Evolutionary conservation across 345 rosid species (phyloP).

Genomic region (Ceriops decandra): DNA sequence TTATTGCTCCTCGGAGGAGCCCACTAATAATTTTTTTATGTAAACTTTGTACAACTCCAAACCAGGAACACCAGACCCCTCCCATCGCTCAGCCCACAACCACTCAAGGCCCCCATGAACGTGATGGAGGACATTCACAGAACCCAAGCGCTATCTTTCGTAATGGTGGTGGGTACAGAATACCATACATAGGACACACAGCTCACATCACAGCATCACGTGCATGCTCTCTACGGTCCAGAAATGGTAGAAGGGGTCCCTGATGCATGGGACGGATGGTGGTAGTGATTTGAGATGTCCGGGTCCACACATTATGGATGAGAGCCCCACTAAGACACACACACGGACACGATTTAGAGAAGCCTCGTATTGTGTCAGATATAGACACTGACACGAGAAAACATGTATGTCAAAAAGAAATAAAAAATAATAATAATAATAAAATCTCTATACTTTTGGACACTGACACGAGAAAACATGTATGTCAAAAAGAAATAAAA

Average conservation of each 20-base stretch:
- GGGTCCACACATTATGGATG: background rate
- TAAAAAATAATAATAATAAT: too few relatives aligned
- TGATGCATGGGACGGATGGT: background rate
- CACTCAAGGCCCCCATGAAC: background rate
- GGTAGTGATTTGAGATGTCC: background rate
- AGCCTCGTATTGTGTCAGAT: too few relatives aligned
- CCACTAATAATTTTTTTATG: background rate
- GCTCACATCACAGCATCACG: conserved; percentile 11
- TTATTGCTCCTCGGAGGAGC: background rate
- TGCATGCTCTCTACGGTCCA: background rate
- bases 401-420: too few relatives aligned
- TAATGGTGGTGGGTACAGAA: background rate
- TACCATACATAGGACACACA: background rate
- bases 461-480: too few relatives aligned
- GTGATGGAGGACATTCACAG: background rate
- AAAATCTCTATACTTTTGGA: too few relatives aligned
- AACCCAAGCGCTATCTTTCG: background rate
- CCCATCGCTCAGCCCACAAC: background rate
- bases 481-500: too few relatives aligned
- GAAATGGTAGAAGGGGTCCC: background rate
- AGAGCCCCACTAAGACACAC: too few relatives aligned
- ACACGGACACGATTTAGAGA: too few relatives aligned
- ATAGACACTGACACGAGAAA: too few relatives aligned
- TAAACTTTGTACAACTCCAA: too few relatives aligned
- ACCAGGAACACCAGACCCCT: too few relatives aligned